Conservation (phyloP, 495 filamentous ascomycete species). For the Poronia punctata region DNA sequence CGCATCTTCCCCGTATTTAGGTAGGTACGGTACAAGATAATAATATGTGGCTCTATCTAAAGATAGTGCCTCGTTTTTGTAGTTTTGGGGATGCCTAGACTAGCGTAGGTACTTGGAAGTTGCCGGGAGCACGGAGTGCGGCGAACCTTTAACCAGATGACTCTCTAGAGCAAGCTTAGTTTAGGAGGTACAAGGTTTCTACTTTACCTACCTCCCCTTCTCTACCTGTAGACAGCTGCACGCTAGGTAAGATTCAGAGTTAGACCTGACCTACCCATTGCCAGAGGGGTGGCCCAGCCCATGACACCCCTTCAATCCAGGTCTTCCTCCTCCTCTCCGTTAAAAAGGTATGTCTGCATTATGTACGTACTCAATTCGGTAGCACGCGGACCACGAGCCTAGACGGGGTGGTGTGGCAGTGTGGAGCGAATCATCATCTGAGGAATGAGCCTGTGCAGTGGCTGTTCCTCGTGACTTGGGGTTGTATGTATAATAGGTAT, state of each 20-base stretch:
- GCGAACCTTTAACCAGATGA: too few relatives aligned
- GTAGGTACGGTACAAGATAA: too few relatives aligned
- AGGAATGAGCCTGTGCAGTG: conserved; percentile 5
- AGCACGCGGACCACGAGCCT: too few relatives aligned
- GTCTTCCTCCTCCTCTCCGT: too few relatives aligned
- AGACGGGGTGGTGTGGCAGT: conserved; percentile 9
- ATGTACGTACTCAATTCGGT: too few relatives aligned
- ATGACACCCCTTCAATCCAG: conserved; percentile 1
- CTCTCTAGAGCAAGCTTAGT: too few relatives aligned
- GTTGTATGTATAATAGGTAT: neutral
- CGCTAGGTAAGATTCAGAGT: neutral
- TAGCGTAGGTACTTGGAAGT: neutral
- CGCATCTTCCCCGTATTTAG: conserved; percentile 11
- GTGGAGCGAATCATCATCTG: conserved; percentile 11
- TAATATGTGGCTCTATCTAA: conserved; percentile 12
- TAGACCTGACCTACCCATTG: neutral
- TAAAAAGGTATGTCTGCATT: too few relatives aligned
- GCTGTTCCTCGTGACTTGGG: conserved; percentile 9
- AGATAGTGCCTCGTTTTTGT: neutral
- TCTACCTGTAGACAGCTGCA: neutral
- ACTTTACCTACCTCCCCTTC: too few relatives aligned
- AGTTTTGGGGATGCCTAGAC: too few relatives aligned
- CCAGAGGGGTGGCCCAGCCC: neutral
- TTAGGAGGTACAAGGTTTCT: too few relatives aligned
- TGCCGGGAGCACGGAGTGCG: neutral